Base-by-base conservation (phyloP, 768 basidiomycete species). In the Myochromella boudieri region DNA sequence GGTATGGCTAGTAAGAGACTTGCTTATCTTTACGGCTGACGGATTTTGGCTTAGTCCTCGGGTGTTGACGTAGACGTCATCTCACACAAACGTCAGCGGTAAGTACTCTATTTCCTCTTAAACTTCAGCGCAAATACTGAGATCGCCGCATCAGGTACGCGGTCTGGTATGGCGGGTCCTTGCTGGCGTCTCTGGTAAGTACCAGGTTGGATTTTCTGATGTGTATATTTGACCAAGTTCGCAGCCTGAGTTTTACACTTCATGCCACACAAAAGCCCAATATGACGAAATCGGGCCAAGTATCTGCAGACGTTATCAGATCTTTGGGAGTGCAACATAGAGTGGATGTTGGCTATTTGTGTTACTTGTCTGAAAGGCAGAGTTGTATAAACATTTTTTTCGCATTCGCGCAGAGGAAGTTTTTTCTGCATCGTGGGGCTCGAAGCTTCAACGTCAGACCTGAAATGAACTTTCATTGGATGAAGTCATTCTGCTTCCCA, bases 21-120 rank as follows among this genome's bases (percentile, higher is more conserved):
- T 18, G 15, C 15, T 12, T n/a, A 8, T 15, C 8, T 26, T n/a
- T 10, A n/a, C 38, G 2, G 37, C 17, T 17, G 6, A 15, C 31
- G 36, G 3, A 39, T 37, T 26, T 47, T 44, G 20, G 54, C 28
- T 44, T 47, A 97, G 91, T 97, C 95, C 6, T 91, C 91, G 20
- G 95, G 97, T 20, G 91, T 98, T 17, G 95, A 97, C 42, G 95
- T 98, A 52, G 95, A 99, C 51, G 95, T 99, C 60, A 97, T 98
- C 62, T 90, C 89, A 7, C 97, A 99, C 78, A 97, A 97, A 72
- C 86, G 92, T 48, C 95, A 98, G 73, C 79, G 94, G 78, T 94
- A 67, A 60, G 70, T 57, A 15, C 34, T 14, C 15, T 15, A 26
- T 26, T 31, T 31, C n/a, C 8, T 31, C n/a, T 8, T 31, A 31